A percentile compares a stretch with the other conserved stretches of the same genome.
phyloP scores from a whole-genome alignment of 2,329 filamentous ascomycete genomes.

The Stylonectria norvegica region DNA sequence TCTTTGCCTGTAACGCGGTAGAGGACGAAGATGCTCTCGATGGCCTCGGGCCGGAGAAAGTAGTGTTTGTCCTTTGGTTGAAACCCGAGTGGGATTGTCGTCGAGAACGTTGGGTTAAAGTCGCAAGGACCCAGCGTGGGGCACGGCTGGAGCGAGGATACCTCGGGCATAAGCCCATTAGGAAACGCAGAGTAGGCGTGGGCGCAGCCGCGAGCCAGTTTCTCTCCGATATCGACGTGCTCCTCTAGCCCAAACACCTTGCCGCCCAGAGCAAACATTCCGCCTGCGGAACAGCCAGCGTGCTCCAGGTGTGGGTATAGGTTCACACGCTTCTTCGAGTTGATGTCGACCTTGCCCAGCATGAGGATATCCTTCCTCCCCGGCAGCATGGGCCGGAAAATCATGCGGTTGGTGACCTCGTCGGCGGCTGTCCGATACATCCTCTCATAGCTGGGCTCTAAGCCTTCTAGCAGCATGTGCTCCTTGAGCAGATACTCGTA shows the following conservation, averaged over 20 bases:
- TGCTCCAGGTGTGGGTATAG: slow-evolving; percentile 45
- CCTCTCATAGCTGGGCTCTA: slow-evolving; percentile 34
- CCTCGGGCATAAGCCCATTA: slow-evolving; percentile 62
- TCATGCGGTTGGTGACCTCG: slow-evolving; percentile 55
- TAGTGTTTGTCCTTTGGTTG: slow-evolving; percentile 16
- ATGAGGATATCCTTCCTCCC: slow-evolving; percentile 58
- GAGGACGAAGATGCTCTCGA: slow-evolving; percentile 77
- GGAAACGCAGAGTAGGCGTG: slow-evolving; percentile 58
- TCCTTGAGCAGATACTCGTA: slow-evolving; percentile 67
- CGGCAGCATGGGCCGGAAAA: slow-evolving; percentile 64
- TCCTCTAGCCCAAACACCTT: slow-evolving; percentile 48
- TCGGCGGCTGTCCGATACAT: slow-evolving; percentile 49
- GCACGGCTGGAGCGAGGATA: slow-evolving; percentile 46
- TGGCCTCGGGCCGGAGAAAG: slow-evolving; percentile 50
- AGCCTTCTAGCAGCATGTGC: slow-evolving; percentile 62
- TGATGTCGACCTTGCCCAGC: slow-evolving; percentile 46
- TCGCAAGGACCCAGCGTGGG: slow-evolving; percentile 24
- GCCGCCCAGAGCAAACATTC: slow-evolving; percentile 61
- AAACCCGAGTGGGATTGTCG: slow-evolving; percentile 15
- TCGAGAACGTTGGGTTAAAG: slow-evolving; percentile 8
- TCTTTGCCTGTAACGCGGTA: slow-evolving; percentile 69
- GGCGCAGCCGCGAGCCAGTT: slow-evolving; percentile 60
- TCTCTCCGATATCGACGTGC: slow-evolving; percentile 54
- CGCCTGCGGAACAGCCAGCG: slow-evolving; percentile 62
- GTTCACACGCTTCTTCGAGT: slow-evolving; percentile 26